Percentiles rank a stretch among this genome's conserved stretches.
phyloP scores from a whole-genome alignment of 345 rosid genomes.

The Odontarrhena argentea region DNA sequence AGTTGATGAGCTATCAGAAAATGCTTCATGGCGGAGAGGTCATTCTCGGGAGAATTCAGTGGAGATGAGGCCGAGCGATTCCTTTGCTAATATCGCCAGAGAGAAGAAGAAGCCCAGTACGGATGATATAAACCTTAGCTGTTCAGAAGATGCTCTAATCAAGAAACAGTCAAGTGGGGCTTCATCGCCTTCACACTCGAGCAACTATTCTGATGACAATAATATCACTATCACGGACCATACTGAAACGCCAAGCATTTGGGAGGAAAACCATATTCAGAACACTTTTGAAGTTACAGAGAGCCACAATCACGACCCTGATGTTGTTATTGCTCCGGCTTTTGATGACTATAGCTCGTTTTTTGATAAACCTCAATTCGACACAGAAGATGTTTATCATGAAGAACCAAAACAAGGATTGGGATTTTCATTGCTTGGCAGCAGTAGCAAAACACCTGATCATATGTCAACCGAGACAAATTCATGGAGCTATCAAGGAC shows the following conservation, averaged over 20 bases:
- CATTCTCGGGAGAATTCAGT: slow-evolving; percentile 51
- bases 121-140: slow-evolving; percentile 41
- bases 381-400: slow-evolving; percentile 41
- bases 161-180: slow-evolving; percentile 47
- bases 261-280: slow-evolving; percentile 37
- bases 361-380: slow-evolving; percentile 50
- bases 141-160: slow-evolving; percentile 39
- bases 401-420: slow-evolving; percentile 38
- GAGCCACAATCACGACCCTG: slow-evolving; percentile 34
- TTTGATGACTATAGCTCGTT: slow-evolving; percentile 77
- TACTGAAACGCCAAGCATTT: slow-evolving; percentile 26
- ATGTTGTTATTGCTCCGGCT: slow-evolving; percentile 36
- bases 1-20: slow-evolving; percentile 27
- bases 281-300: slow-evolving; percentile 36
- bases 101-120: slow-evolving; percentile 46
- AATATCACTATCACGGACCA: slow-evolving; percentile 40
- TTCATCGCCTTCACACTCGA: slow-evolving; percentile 49
- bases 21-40: slow-evolving; percentile 37
- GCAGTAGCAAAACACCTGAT: slow-evolving; percentile 41
- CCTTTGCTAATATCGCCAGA: slow-evolving; percentile 38
- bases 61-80: slow-evolving; percentile 38
- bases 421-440: slow-evolving; percentile 44
- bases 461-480: slow-evolving; percentile 34
- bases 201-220: slow-evolving; percentile 42
- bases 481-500: slow-evolving; percentile 44